Evolutionary conservation across 2,329 filamentous ascomycete species (phyloP), one percentile per base, ranked within the genome.

Genomic region (Fonsecaea nubica): DNA sequence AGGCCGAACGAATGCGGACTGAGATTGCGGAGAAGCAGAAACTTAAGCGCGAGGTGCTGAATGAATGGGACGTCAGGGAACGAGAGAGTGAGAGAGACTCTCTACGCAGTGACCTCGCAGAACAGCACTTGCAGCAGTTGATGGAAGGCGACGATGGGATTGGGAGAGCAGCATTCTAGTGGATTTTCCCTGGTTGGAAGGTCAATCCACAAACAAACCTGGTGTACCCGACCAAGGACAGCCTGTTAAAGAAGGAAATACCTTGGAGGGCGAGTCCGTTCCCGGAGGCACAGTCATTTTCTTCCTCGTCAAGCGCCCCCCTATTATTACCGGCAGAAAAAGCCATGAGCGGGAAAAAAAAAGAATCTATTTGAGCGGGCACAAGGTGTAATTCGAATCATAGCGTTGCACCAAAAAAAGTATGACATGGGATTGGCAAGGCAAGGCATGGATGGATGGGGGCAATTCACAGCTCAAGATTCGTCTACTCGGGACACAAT

Each of bases 51-150:
- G 73, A 74, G 15, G 77, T 75, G 0, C 65, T 83, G 59, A 77
- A 77, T 61, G 81, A 84, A 40, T 84, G 82, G 82, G 80, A 83
- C 59, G 79, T 75, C 58, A 67, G 82, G 53, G 79, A 82, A 66
- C 75, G 81, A 36, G 82, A 84, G 72, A 82, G 77, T 64, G 78
- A 79, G 33, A 80, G 81, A 21, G 80, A 80, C 48, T 77, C 78
- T 2, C 69, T 82, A 53, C 82, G 79, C 69, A 83, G 80, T 68
- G 81, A 84, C 62, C 72, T 84, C 59, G 81, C 82, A 2, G 82
- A 84, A 67, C 76, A 78, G 1, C 80, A 82, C 73, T 69, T 83
- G 67, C 80, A 82, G 60, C 74, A 78, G 13, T 79, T 83, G 74
- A 77, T 80, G 13, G 80, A 81, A 65, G 76, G 76, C 10, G 81